A percentile compares a stretch with the other conserved stretches of the same genome.
Evolutionary conservation across 148 eudicot species (phyloP).

Genomic region (Pharnaceum exiguum): DNA sequence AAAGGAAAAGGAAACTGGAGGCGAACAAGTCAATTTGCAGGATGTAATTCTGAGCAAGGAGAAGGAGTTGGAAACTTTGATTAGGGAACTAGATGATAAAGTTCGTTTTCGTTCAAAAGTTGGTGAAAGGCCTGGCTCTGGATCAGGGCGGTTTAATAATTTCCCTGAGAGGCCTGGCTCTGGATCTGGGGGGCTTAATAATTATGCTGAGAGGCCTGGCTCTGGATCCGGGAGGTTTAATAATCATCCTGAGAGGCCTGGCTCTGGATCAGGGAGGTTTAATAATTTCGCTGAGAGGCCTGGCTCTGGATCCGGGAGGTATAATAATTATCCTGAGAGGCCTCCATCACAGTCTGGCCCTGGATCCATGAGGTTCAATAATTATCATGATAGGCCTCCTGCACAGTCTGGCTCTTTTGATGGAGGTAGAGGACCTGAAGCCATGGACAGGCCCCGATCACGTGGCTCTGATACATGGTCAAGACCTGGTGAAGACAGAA

Average conservation of each 20-base stretch:
- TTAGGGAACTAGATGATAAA: conserved; percentile 70
- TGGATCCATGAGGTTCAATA: conserved; percentile 16
- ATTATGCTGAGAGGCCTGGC: conserved; percentile 2
- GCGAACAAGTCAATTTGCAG: conserved; percentile 33
- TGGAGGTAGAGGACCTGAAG: conserved; percentile 48
- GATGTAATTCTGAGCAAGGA: conserved; percentile 43
- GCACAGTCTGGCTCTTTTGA: conserved; percentile 53
- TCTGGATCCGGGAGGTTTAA: conserved; percentile 18
- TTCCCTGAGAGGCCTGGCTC: conserved; percentile 6
- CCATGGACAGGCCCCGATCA: conserved; percentile 75
- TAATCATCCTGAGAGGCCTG: conserved; percentile 10
- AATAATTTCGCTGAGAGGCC: conserved; percentile 23
- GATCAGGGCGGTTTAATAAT: conserved; percentile 37
- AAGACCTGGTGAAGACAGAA: conserved; percentile 66
- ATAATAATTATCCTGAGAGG: conserved; percentile 9
- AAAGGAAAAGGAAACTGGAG: conserved; percentile 28
- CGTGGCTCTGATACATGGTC: conserved; percentile 67
- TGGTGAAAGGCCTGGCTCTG: conserved; percentile 75
- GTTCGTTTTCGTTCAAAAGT: conserved; percentile 64
- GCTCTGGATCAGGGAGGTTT: conserved; percentile 26
- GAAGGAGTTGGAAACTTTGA: conserved; percentile 57
- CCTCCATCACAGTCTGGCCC: conserved; percentile 9
- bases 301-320: conserved; percentile 17
- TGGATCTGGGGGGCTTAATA: too few relatives aligned
- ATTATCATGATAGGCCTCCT: conserved; percentile 33